Conservation (phyloP, 441 rosid genomes). For the Raphanus hybrid region DNA sequence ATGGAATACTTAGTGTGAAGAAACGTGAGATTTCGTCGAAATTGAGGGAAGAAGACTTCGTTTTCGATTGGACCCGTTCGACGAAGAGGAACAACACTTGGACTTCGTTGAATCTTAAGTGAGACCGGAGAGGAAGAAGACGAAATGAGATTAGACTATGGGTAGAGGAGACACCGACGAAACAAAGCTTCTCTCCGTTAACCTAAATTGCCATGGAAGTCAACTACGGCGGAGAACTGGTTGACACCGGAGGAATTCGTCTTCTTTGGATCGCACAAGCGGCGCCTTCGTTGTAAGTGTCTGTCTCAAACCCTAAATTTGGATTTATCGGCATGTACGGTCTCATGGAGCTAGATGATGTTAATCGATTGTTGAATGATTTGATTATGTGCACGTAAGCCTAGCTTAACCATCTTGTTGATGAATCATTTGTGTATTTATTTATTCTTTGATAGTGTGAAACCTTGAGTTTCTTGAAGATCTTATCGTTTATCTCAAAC, state of each 20-base stretch:
- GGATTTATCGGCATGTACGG: neutral
- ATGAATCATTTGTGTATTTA: neutral
- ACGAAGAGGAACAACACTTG: no score
- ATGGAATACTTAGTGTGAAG: no score
- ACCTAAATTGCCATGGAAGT: no score
- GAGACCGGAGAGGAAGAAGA: no score
- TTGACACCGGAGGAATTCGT: neutral
- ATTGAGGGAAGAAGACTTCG: no score
- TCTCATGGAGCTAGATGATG: neutral
- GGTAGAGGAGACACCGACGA: no score
- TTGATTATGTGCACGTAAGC: neutral
- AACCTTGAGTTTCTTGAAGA: slow-evolving; percentile 1
- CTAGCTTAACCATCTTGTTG: slow-evolving; percentile 7
- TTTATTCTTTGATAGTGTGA: neutral
- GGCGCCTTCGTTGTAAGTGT: slow-evolving; percentile 19
- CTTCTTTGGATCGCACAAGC: neutral
- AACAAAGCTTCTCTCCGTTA: no score
- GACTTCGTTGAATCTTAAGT: no score
- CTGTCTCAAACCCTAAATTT: slow-evolving; percentile 36
- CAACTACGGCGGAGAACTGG: neutral
- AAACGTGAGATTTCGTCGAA: no score
- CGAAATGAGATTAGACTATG: no score
- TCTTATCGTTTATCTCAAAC: neutral
- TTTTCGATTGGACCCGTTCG: no score
- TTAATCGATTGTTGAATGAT: neutral